Evolutionary conservation across 2,329 filamentous ascomycete species (phyloP).

Genomic region (Penicillium sp.): DNA sequence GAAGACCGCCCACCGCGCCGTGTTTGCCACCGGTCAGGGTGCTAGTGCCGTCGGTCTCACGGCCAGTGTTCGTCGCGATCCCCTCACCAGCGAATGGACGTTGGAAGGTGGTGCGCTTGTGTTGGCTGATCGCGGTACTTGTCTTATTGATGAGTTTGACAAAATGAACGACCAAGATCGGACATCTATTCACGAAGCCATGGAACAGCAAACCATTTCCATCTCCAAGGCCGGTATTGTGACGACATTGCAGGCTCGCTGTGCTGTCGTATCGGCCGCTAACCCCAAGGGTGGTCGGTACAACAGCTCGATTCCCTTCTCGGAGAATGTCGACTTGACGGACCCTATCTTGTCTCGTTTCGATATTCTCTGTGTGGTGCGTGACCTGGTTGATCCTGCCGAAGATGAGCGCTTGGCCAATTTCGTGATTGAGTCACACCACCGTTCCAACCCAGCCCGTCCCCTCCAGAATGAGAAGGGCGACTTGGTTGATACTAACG

Average conservation of each 20-base stretch:
- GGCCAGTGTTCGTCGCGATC: conserved; percentile 91
- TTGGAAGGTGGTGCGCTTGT: conserved; percentile 93
- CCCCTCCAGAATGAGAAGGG: conserved; percentile 49
- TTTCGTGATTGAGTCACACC: conserved; percentile 93
- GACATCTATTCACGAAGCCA: conserved; percentile 97
- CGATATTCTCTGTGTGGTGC: conserved; percentile 92
- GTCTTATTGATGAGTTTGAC: conserved; percentile 97
- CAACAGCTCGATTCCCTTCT: conserved; percentile 93
- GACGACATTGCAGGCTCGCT: conserved; percentile 91
- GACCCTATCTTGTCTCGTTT: conserved; percentile 98
- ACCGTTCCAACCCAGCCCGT: conserved; percentile 73
- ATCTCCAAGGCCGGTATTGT: conserved; percentile 99
- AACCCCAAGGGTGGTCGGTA: conserved; percentile 96
- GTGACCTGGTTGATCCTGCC: conserved; percentile 86
- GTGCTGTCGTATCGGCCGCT: conserved; percentile 91
- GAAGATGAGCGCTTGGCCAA: conserved; percentile 91
- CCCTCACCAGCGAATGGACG: conserved; percentile 95
- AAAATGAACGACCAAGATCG: conserved; percentile 99
- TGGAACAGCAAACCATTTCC: conserved; percentile 99
- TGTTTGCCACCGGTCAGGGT: conserved; percentile 96
- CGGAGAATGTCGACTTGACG: conserved; percentile 92
- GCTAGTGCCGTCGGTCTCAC: conserved; percentile 97
- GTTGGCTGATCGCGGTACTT: conserved; percentile 89
- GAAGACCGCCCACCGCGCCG: conserved; percentile 92
- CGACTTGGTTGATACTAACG: conserved; percentile 44